Conservation (phyloP, 2,329 filamentous ascomycete genomes). For the Exophiala oligosperma region DNA sequence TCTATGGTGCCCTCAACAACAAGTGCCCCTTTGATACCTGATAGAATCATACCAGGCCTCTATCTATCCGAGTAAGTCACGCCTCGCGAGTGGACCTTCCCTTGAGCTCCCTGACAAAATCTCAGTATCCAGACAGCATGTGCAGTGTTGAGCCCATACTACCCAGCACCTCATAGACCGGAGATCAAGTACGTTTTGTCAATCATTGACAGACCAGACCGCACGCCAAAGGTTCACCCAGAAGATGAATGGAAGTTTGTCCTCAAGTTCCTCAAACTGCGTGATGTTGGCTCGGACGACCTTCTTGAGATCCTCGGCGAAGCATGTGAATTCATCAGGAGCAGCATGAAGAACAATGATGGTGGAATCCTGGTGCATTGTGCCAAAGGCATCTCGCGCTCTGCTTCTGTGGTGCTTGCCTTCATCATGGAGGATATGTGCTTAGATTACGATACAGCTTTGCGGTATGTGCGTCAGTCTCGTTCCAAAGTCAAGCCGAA, state of each 20-base stretch:
- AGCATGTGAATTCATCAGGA: constrained; percentile 20
- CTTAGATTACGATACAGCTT: constrained; percentile 21
- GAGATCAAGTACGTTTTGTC: constrained; percentile 23
- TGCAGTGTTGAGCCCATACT: constrained; percentile 24
- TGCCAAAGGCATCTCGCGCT: constrained; percentile 25
- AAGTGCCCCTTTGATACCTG: constrained; percentile 23
- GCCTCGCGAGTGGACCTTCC: background rate
- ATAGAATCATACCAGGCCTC: constrained; percentile 22
- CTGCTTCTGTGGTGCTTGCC: constrained; percentile 19
- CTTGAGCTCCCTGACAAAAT: background rate
- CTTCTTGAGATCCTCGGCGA: constrained; percentile 18
- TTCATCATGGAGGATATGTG: constrained; percentile 25
- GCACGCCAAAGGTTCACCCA: constrained; percentile 16
- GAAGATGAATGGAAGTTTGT: constrained; percentile 22
- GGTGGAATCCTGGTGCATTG: constrained; percentile 27
- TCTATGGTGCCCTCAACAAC: constrained; percentile 15
- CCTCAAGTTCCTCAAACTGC: constrained; percentile 21
- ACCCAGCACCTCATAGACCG: constrained; percentile 17
- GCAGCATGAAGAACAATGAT: constrained; percentile 13
- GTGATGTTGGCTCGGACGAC: constrained; percentile 13
- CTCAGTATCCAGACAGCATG: constrained; percentile 22
- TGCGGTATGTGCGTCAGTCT: constrained; percentile 16
- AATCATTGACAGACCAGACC: constrained; percentile 12
- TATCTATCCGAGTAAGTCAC: constrained; percentile 24
- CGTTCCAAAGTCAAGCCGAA: constrained; percentile 22